Conservation (phyloP, 2,329 filamentous ascomycete species). For the Colletotrichum cordylinicola region DNA sequence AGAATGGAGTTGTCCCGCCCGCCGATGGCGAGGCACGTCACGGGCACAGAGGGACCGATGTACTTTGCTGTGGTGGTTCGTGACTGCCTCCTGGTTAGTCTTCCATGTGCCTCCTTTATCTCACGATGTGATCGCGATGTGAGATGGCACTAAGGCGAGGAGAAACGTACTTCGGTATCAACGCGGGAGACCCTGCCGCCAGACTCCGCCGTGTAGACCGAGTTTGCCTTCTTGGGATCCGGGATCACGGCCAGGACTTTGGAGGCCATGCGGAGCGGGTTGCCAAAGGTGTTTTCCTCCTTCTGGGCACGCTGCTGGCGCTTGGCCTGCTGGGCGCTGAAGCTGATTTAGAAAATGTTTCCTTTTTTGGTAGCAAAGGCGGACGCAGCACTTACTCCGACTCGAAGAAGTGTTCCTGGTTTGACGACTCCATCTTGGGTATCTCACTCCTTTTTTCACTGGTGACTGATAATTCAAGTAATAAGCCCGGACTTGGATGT, state of each 20-base stretch:
- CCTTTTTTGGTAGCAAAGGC: neutral
- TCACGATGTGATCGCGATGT: too few relatives aligned
- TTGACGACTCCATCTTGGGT: conserved; percentile 69
- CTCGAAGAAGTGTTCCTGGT: conserved; percentile 89
- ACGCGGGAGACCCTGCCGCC: conserved; percentile 80
- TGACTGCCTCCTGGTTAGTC: neutral
- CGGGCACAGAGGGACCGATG: conserved; percentile 77
- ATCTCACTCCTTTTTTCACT: neutral
- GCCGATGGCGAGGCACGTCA: conserved; percentile 77
- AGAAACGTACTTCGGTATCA: conserved; percentile 68
- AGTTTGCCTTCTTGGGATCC: conserved; percentile 66
- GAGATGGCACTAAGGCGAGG: neutral
- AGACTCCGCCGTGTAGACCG: conserved; percentile 84
- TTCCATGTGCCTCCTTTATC: neutral
- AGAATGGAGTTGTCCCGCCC: conserved; percentile 62
- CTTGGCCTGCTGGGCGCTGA: conserved; percentile 13
- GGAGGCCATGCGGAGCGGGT: conserved; percentile 79
- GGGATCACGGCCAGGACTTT: conserved; percentile 80
- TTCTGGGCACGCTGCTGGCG: conserved; percentile 57
- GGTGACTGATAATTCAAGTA: neutral
- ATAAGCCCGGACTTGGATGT: neutral
- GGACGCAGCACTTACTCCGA: conserved; percentile 69
- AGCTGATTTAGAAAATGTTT: conserved; percentile 3
- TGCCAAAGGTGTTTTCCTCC: conserved; percentile 78
- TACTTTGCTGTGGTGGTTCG: conserved; percentile 45